These are phyloP conservation scores for Epichloe uncinata DNA, from an alignment of 2,329 filamentous ascomycete species.

Conservation along the genomic window DNA sequence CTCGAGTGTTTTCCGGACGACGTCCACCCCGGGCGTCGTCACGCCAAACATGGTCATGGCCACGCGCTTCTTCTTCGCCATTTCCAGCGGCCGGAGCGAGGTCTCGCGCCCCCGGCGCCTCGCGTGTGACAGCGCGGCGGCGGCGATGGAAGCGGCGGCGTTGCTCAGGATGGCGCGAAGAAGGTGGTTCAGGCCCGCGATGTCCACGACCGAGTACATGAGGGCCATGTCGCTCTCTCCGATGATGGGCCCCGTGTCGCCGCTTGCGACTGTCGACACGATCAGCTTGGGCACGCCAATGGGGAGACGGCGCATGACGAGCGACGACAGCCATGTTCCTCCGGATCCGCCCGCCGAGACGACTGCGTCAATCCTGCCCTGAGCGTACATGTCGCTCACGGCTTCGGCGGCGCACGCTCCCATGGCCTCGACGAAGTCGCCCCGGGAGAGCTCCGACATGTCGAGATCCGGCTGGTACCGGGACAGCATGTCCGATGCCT, in stretches of 20 bases:
- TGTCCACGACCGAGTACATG: constrained; percentile 60
- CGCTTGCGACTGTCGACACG: constrained; percentile 55
- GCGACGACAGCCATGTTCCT: constrained; percentile 46
- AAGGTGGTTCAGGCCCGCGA: constrained; percentile 51
- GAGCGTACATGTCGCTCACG: constrained; percentile 25
- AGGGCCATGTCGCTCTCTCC: constrained; percentile 56
- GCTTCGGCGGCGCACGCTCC: constrained; percentile 30
- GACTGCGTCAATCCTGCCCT: constrained; percentile 36
- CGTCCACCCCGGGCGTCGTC: constrained; percentile 51
- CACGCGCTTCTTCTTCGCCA: constrained; percentile 39
- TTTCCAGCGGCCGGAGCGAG: not conserved
- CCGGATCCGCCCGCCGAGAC: constrained; percentile 49
- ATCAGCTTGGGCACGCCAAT: constrained; percentile 58
- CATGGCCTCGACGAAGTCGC: constrained; percentile 44
- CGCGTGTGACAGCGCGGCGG: constrained; percentile 38
- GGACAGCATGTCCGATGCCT: constrained; percentile 28
- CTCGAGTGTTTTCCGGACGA: constrained; percentile 37
- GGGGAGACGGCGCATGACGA: constrained; percentile 48
- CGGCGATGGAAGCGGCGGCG: constrained; percentile 46
- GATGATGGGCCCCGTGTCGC: constrained; percentile 49
- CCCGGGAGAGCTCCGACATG: constrained; percentile 29
- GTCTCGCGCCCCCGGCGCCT: constrained; percentile 2
- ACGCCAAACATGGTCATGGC: constrained; percentile 66
- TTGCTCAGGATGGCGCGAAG: constrained; percentile 46
- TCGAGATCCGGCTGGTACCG: constrained; percentile 18